These are phyloP conservation scores for Adansonia digitata DNA, from an alignment of 345 rosid genomes.

Conservation along the genomic window DNA sequence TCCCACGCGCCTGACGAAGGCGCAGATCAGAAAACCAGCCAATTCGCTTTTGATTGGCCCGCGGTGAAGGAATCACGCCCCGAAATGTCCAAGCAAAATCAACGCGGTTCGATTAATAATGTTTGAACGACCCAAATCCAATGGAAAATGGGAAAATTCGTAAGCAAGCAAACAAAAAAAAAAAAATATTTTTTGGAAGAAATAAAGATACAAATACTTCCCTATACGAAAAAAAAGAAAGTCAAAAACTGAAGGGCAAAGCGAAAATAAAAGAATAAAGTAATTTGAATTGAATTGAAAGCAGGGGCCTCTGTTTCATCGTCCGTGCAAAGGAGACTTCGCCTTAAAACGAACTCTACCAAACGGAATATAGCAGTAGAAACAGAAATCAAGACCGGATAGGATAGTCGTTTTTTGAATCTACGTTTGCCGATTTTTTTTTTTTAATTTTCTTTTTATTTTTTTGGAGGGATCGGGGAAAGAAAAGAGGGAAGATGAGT, in stretches of 20 bases:
- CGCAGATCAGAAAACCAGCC: neutral
- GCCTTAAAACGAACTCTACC: conserved; percentile 6
- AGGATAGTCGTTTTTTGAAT: neutral
- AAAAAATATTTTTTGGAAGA: too few relatives aligned
- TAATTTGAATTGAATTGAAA: neutral
- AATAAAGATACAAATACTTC: neutral
- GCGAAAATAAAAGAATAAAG: neutral
- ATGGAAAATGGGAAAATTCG: neutral
- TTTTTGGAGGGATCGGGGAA: conserved; percentile 20
- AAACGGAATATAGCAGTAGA: conserved; percentile 1
- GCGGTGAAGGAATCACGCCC: neutral
- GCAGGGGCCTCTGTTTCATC: conserved; percentile 26
- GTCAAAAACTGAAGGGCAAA: neutral
- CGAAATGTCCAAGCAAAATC: neutral
- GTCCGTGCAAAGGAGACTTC: conserved; percentile 9
- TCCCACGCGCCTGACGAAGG: neutral
- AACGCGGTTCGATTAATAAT: conserved; percentile 9
- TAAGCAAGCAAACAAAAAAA: neutral
- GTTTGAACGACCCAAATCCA: neutral
- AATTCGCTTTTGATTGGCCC: neutral
- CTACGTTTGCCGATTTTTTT: neutral
- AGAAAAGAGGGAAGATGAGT: conserved; percentile 37
- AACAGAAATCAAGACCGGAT: neutral
- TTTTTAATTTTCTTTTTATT: neutral
- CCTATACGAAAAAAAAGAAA: neutral